Evolutionary conservation across 2,329 filamentous ascomycete species (phyloP).

Genomic region (Pseudogymnoascus sp.): DNA sequence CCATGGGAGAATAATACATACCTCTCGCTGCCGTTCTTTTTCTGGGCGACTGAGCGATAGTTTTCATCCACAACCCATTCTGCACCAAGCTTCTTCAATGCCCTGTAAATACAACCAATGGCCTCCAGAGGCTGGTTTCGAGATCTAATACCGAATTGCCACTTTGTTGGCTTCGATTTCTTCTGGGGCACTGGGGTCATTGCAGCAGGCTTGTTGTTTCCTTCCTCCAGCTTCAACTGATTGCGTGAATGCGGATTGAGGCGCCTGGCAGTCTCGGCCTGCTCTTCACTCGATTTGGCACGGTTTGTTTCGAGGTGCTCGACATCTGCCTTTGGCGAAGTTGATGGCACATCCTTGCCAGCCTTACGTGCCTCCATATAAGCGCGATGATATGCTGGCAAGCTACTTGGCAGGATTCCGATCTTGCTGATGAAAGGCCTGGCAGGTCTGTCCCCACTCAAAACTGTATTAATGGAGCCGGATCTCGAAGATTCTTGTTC

Average conservation of each 20-base stretch:
- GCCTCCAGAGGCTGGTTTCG: conserved; percentile 92
- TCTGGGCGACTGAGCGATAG: conserved; percentile 22
- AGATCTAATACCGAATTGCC: conserved; percentile 96
- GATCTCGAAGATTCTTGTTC: conserved; percentile 1
- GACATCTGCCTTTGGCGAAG: conserved; percentile 42
- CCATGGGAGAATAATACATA: conserved; percentile 24
- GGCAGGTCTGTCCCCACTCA: conserved; percentile 26
- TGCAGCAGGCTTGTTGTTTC: conserved; percentile 50
- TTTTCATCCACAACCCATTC: conserved; percentile 71
- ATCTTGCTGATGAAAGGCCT: conserved; percentile 62
- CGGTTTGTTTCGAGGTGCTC: conserved; percentile 28
- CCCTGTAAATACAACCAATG: conserved; percentile 90
- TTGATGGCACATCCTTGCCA: conserved; percentile 41
- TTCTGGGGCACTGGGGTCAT: conserved; percentile 60
- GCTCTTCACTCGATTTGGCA: conserved; percentile 59
- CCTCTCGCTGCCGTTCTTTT: conserved; percentile 34
- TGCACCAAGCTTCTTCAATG: conserved; percentile 77
- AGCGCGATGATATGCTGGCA: conserved; percentile 84
- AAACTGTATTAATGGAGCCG: conserved; percentile 23
- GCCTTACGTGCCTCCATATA: conserved; percentile 70
- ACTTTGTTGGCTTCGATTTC: conserved; percentile 75
- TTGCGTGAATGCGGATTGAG: conserved; percentile 79
- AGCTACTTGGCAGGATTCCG: conserved; percentile 81
- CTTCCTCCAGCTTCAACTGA: conserved; percentile 61
- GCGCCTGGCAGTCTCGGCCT: conserved; percentile 71